Base-by-base conservation (phyloP, 495 filamentous ascomycete species). In the Xeromyces bisporus region DNA sequence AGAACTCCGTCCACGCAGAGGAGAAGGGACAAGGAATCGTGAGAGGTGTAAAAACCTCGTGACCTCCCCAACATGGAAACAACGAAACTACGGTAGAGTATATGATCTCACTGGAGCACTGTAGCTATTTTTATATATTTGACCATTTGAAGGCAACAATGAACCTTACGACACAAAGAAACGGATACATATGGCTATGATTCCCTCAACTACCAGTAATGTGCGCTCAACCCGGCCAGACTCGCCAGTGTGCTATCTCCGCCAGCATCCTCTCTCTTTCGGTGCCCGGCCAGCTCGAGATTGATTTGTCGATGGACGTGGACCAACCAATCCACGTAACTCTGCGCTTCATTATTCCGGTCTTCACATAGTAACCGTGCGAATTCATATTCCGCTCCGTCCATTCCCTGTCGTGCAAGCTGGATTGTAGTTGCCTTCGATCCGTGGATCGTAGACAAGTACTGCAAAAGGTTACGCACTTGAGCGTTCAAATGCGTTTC, bases 271-370 rank as follows among this genome's bases (percentile, higher is more conserved):
- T 84, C 78, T 40, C 73, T 75, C 49, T 80, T 81, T 46, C 79
- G 62, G 48, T 84, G 80, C 18, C 80, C 80, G 10, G 76, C 64
- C 43, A 85, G 58, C 66, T 94, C 87, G 35, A 93, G 56, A 50
- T 91, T 85, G 37, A 96, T 81, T 45, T 78, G 75, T 41, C 85
- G 76, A 48, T 99, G 89, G 29, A 94, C 60, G 56, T 93, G 83
- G 32, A 99, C 89, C 52, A 99, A 55, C 89, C 89, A 99, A 56
- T 99, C 89, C 11, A 96, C 89, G 57, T 99, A 96, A 42, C 78
- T 87, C 53, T 87, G 82, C 18, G 89, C 89, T 55, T 99, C 89
- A 40, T 91, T 93, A 53, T 96, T 96, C 39, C 89, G 69, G 48
- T 99, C 89, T 58, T 99, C 89, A 30, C 92, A 71, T 40, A 99